Percentiles rank a stretch among this genome's conserved stretches.
Conservation (phyloP, 768 basidiomycete species). For the Plicaturopsis crispa region DNA sequence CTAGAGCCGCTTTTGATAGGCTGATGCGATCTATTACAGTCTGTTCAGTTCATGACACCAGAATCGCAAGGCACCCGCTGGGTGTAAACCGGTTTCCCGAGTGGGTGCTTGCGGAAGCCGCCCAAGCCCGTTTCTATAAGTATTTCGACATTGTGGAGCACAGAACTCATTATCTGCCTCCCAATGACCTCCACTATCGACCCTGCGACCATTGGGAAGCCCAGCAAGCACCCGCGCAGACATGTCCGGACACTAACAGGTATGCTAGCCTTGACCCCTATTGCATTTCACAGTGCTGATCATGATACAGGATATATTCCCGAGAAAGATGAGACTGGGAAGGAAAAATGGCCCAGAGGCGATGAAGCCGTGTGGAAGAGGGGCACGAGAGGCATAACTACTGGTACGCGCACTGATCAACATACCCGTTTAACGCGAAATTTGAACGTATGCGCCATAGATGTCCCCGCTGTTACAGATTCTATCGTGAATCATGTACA, state of each 20-base stretch:
- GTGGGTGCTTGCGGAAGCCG: no score
- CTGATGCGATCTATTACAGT: no score
- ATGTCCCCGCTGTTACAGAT: slow-evolving; percentile 51
- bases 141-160: no score
- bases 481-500: slow-evolving; percentile 81
- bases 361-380: slow-evolving; percentile 71
- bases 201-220: slow-evolving; percentile 55
- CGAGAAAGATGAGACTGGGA: slow-evolving; percentile 66
- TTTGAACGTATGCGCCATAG: slow-evolving; percentile 6
- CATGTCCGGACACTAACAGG: slow-evolving; percentile 68
- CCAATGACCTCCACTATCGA: slow-evolving; percentile 70
- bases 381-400: slow-evolving; percentile 48
- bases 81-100: no score
- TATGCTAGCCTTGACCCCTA: slow-evolving; percentile 14
- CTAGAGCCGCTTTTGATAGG: no score
- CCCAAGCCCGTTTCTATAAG: no score
- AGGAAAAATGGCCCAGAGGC: slow-evolving; percentile 82
- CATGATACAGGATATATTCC: slow-evolving; percentile 54
- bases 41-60: no score
- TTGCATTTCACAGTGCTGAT: slow-evolving; percentile 1
- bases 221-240: slow-evolving; percentile 42
- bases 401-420: slow-evolving; percentile 33
- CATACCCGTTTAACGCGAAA: background rate
- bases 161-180: no score
- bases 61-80: no score